Evolutionary conservation across 1,284 basidiomycete genomes (phyloP).

Genomic region (Rhodotorula sp.): DNA sequence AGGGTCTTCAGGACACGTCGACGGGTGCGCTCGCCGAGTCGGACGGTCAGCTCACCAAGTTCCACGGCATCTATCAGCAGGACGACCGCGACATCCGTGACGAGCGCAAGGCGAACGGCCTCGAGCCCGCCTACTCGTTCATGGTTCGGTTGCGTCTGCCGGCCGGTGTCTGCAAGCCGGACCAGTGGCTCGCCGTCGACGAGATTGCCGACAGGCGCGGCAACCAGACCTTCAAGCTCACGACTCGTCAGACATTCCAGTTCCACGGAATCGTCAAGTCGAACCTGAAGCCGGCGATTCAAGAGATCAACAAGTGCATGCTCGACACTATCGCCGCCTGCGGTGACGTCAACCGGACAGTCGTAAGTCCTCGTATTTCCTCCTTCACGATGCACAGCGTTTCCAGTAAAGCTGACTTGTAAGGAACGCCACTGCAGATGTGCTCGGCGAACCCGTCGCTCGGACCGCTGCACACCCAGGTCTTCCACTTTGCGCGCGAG

Average conservation of each 20-base stretch:
- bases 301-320: slow-evolving; percentile 87
- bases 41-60: slow-evolving; percentile 95
- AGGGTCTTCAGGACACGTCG: slow-evolving; percentile 80
- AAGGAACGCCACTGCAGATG: slow-evolving; percentile 55
- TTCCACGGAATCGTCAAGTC: slow-evolving; percentile 98
- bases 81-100: slow-evolving; percentile 98
- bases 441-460: slow-evolving; percentile 87
- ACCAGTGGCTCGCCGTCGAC: slow-evolving; percentile 95
- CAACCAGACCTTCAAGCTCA: slow-evolving; percentile 93
- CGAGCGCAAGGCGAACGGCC: slow-evolving; percentile 86
- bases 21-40: slow-evolving; percentile 86
- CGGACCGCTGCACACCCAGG: slow-evolving; percentile 78
- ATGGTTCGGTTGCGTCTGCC: slow-evolving; percentile 98
- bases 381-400: slow-evolving; percentile 13
- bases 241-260: slow-evolving; percentile 98
- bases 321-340: slow-evolving; percentile 97
- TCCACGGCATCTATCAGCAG: slow-evolving; percentile 62
- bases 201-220: slow-evolving; percentile 94
- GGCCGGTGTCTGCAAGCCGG: slow-evolving; percentile 84
- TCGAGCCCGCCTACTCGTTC: slow-evolving; percentile 95
- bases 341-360: slow-evolving; percentile 91
- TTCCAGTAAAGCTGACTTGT: slow-evolving; percentile 43
- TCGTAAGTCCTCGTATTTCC: slow-evolving; percentile 34
- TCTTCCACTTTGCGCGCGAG: slow-evolving; percentile 79
- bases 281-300: slow-evolving; percentile 93